A percentile compares a stretch with the other conserved stretches of the same genome.
phyloP scores from a whole-genome alignment of 2,329 filamentous ascomycete genomes.

The Dactylellina haptotyla region DNA sequence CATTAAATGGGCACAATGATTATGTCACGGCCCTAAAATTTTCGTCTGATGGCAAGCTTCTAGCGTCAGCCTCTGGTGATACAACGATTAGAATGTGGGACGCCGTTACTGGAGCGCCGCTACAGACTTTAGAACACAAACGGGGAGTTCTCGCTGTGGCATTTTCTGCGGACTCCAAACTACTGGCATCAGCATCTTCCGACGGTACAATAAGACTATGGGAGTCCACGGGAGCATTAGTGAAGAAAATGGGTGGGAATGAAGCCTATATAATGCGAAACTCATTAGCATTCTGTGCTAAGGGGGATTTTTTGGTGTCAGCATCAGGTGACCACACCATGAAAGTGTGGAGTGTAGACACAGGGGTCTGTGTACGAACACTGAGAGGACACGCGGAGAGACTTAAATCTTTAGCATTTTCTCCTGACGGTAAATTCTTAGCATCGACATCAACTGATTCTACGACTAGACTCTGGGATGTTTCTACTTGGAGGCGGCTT shows the following conservation, averaged over 20 bases:
- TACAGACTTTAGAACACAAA: not conserved
- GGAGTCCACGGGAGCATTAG: no score
- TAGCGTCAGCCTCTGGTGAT: not conserved
- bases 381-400: not conserved
- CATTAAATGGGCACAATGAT: not conserved
- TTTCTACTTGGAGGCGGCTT: not conserved
- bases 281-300: not conserved
- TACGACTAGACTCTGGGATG: conserved; percentile 9
- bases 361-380: not conserved
- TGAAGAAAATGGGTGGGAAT: no score
- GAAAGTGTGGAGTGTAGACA: not conserved
- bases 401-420: conserved; percentile 67
- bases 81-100: not conserved
- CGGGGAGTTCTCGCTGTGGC: not conserved
- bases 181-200: not conserved
- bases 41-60: not conserved
- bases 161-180: not conserved
- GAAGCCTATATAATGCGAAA: no score
- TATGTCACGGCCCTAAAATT: not conserved
- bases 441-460: conserved; percentile 63
- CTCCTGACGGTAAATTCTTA: conserved; percentile 84
- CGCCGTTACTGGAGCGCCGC: not conserved
- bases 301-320: not conserved
- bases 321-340: not conserved
- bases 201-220: not conserved